Percentiles rank a stretch among this genome's conserved stretches.
These are phyloP conservation scores for Vitis cinerea DNA, from an alignment of 164 flowering plant genomes.

Conservation along the genomic window DNA sequence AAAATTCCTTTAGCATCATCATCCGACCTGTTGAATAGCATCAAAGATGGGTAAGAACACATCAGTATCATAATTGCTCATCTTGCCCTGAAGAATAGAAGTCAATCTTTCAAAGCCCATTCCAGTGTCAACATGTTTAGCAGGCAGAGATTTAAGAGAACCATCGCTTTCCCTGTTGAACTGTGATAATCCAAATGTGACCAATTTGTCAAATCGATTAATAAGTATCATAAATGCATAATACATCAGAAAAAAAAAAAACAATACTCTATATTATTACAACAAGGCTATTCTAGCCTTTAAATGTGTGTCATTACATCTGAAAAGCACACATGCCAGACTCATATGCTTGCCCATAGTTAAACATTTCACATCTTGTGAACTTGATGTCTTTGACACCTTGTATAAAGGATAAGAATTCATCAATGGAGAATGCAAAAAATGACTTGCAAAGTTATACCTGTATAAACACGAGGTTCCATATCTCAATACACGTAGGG, in stretches of 20 bases:
- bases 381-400: no score
- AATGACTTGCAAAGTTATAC: constrained; percentile 26
- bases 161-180: constrained; percentile 94
- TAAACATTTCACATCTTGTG: no score
- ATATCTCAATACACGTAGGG: constrained; percentile 97
- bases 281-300: no score
- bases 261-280: no score
- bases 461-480: constrained; percentile 99
- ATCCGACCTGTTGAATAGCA: constrained; percentile 72
- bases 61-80: constrained; percentile 99
- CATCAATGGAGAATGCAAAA: background rate
- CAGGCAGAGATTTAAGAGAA: constrained; percentile 79
- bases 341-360: no score
- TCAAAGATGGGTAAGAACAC: constrained; percentile 88
- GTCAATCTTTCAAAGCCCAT: constrained; percentile 98
- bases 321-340: no score
- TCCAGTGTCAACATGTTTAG: constrained; percentile 99
- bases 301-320: no score
- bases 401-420: background rate
- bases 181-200: constrained; percentile 32
- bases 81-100: constrained; percentile 85
- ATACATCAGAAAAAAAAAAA: no score
- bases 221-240: no score
- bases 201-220: no score
- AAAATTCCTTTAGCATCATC: no score